Base-by-base conservation (phyloP, 73 alveolate genomes). In the Paramecium sonneborni region DNA sequence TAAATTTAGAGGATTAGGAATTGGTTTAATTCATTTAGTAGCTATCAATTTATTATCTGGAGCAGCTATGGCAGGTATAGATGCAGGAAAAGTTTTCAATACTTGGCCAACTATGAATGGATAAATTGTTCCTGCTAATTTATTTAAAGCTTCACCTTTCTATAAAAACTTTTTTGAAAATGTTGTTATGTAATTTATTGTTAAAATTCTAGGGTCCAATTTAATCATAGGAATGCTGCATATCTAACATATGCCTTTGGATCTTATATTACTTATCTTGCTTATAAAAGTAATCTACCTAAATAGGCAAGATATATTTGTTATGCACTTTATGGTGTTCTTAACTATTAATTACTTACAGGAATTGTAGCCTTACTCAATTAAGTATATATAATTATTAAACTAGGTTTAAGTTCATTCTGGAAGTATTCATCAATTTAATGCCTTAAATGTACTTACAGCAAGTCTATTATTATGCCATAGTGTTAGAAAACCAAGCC, bases 171-270 rank as follows among this genome's bases (percentile, higher is more conserved):
- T 97, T 69, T 92, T 95, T 58, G 98, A 97, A 88, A 97, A 97
- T 90, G 92, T 88, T 46, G 95, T 92, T 12, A 93, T 96, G 86
- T 72, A 72, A 72, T 28, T 4, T 12, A 3, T n/a, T 0, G 4
- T 14, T 1, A 0, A 28, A 10, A 5, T 32, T 0, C 32, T 35
- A 72, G 86, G 35, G 95, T 95, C 26, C 93, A 97, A 92, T 95
- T 96, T 6, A 93, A 84, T 57, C 99, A 97, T 70, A 92, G 99
- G 76, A 97, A 97, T 46, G 93, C 95, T 32, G 99, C 98, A 15
- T 62, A 93, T 35, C 32, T 96, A 57, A 86, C 96, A 26, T 68
- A 82, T 69, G 46, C 92, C n/a, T 85, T 67, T 67, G 70, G 93
- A 44, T 32, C 85, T 1, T 88, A 26, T 32, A 43, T 88, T 57